Conservation (phyloP, 2,329 filamentous ascomycete species). For the Lachnellula cervina region DNA sequence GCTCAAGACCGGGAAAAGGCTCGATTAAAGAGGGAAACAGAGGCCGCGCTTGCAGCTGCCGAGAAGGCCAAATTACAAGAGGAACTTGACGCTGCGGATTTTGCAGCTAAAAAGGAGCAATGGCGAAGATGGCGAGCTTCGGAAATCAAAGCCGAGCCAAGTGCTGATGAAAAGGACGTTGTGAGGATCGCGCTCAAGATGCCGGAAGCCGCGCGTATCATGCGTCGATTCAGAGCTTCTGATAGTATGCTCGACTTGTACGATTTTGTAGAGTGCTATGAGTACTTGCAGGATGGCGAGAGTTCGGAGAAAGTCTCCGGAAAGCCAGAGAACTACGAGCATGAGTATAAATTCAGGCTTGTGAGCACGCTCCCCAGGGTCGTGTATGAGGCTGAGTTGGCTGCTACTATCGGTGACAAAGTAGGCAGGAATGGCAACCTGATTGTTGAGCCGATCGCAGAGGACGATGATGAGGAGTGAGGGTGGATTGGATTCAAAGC, state of each 20-base stretch:
- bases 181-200: slow-evolving; percentile 68
- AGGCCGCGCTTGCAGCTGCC: slow-evolving; percentile 63
- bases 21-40: slow-evolving; percentile 69
- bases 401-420: slow-evolving; percentile 62
- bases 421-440: slow-evolving; percentile 83
- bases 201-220: slow-evolving; percentile 61
- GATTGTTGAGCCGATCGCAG: slow-evolving; percentile 70
- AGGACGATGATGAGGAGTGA: slow-evolving; percentile 25
- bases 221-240: slow-evolving; percentile 67
- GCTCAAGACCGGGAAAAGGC: slow-evolving; percentile 84
- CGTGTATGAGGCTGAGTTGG: slow-evolving; percentile 66
- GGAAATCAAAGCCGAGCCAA: slow-evolving; percentile 64
- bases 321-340: slow-evolving; percentile 65
- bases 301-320: slow-evolving; percentile 18
- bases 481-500: slow-evolving; percentile 1
- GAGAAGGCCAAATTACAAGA: slow-evolving; percentile 56
- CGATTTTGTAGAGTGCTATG: slow-evolving; percentile 91
- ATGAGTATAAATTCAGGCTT: slow-evolving; percentile 80
- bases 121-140: slow-evolving; percentile 80
- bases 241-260: slow-evolving; percentile 83
- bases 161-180: slow-evolving; percentile 56
- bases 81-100: slow-evolving; percentile 51
- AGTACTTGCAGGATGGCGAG: slow-evolving; percentile 47
- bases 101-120: slow-evolving; percentile 49
- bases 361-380: slow-evolving; percentile 80